Evolutionary conservation across 768 basidiomycete genomes (phyloP), one percentile per base, ranked within the genome.

Genomic region (Clavulina sp.): DNA sequence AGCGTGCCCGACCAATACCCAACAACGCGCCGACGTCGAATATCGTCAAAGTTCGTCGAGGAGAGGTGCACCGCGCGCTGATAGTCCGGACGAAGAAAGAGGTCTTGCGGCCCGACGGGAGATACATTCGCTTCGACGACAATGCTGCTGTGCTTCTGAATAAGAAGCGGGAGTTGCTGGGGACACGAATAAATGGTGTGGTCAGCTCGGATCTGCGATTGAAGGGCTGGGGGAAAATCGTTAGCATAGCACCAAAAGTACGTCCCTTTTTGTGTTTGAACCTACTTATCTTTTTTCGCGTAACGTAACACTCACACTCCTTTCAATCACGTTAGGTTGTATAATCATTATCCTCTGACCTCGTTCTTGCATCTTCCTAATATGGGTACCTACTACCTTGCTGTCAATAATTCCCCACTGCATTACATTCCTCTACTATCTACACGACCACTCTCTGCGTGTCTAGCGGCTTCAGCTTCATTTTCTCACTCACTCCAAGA

Each of bases 221-320:
- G 73, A 82, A 86, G 63, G 88, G 89, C 0, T 96, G 92, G 92
- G 80, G 84, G 4, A 95, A 96, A 67, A 84, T 96, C 57, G 79
- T 86, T 51, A 83, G 81, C 66, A 65, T 95, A 60, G 92, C 91
- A 57, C 89, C 89, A 49, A 88, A 88, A 71, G 91, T 89, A 57
- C 51, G 66, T 59, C 43, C 13, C 16, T 46, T 13, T 28, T 21
- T 38, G 36, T n/a, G n/a, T n/a, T n/a, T n/a, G n/a, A n/a, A n/a
- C n/a, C n/a, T n/a, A n/a, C n/a, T n/a, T n/a, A n/a, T n/a, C n/a
- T n/a, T n/a, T n/a, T n/a, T n/a, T n/a, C n/a, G n/a, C n/a, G n/a
- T n/a, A n/a, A n/a, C n/a, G n/a, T n/a, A n/a, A n/a, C n/a, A n/a
- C n/a, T n/a, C n/a, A n/a, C n/a, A n/a, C n/a, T n/a, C n/a, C n/a